Evolutionary conservation across 441 rosid species (phyloP).

Genomic region (Populus trichocarpa): DNA sequence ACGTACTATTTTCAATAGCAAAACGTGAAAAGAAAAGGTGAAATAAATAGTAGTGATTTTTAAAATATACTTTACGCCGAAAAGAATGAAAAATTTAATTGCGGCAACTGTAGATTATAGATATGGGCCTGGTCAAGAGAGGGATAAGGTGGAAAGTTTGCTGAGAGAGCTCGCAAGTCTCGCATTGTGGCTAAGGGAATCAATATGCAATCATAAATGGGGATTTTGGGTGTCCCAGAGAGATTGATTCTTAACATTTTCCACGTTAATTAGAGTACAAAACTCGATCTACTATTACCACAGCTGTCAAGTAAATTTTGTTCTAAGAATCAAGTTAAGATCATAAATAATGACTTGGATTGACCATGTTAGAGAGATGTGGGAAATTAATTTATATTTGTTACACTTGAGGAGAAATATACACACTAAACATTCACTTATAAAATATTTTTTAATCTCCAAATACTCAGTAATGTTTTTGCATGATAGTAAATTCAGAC

Average conservation of each 20-base stretch:
- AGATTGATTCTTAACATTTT: background rate
- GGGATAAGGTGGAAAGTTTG: background rate
- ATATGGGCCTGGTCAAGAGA: background rate
- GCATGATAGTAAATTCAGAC: too few relatives aligned
- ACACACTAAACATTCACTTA: background rate
- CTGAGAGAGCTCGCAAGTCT: conserved; percentile 6
- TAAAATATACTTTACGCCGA: background rate
- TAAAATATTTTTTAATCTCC: background rate
- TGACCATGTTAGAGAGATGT: too few relatives aligned
- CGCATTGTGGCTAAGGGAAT: conserved; percentile 8
- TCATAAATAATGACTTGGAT: too few relatives aligned
- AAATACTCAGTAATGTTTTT: too few relatives aligned
- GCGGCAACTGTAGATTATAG: background rate
- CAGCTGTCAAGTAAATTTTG: background rate
- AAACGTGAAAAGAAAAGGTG: background rate
- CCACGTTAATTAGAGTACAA: background rate
- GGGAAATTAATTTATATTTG: too few relatives aligned
- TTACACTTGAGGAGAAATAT: too few relatives aligned
- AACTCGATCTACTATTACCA: background rate
- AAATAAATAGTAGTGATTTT: background rate
- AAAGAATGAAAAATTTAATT: background rate
- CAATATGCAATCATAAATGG: conserved; percentile 10
- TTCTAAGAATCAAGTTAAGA: background rate
- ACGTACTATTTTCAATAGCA: too few relatives aligned
- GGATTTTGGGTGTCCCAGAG: conserved; percentile 13